Percentiles rank a stretch among this genome's conserved stretches.
Evolutionary conservation across 352 stramenopile genomes (phyloP).

Genomic region (Phytophthora constricta): DNA sequence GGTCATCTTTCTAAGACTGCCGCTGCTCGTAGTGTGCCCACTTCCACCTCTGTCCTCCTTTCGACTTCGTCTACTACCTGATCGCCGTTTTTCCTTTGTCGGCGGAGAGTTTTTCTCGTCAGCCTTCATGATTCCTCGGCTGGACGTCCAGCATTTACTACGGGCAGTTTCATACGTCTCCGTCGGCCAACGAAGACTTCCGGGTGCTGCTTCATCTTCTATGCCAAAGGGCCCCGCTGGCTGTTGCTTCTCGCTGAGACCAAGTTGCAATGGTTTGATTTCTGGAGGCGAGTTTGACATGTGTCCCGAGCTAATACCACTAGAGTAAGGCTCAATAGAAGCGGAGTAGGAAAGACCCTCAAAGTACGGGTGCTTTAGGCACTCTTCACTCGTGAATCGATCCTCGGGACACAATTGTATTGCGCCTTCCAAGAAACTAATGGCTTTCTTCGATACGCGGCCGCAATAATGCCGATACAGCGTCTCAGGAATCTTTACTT

Average conservation of each 20-base stretch:
- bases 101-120: constrained; percentile 50
- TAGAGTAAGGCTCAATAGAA: constrained; percentile 14
- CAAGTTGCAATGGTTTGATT: constrained; percentile 38
- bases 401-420: constrained; percentile 83
- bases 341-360: constrained; percentile 58
- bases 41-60: constrained; percentile 42
- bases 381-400: constrained; percentile 76
- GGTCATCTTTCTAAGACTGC: constrained; percentile 40
- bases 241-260: constrained; percentile 39
- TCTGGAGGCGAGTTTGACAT: constrained; percentile 32
- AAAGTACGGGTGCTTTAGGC: constrained; percentile 90
- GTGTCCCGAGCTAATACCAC: constrained; percentile 6
- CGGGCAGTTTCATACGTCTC: constrained; percentile 46
- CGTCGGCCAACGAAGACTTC: constrained; percentile 18
- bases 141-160: constrained; percentile 47
- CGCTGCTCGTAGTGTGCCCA: constrained; percentile 45
- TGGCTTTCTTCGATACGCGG: constrained; percentile 82
- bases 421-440: constrained; percentile 83
- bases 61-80: constrained; percentile 41
- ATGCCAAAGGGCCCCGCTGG: constrained; percentile 3
- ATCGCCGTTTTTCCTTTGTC: constrained; percentile 51
- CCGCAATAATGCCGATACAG: constrained; percentile 91
- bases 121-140: constrained; percentile 46
- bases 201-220: constrained; percentile 29
- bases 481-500: constrained; percentile 93